Percentiles rank a stretch among this genome's conserved stretches.
These are phyloP conservation scores for Phytophthora nicotianae DNA, from an alignment of 352 stramenopile genomes.

Conservation along the genomic window DNA sequence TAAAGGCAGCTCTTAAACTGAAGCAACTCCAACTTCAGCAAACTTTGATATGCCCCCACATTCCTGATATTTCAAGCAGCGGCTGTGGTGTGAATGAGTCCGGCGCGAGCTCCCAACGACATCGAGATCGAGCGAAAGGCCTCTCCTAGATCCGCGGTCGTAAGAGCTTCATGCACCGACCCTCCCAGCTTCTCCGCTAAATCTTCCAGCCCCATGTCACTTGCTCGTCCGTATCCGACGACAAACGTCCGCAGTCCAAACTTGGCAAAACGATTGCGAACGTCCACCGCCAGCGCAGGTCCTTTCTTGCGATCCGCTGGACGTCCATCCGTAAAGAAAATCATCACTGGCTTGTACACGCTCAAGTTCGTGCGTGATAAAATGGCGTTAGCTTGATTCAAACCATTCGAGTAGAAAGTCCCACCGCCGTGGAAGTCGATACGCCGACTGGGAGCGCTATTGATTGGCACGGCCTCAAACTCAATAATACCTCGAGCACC, in stretches of 20 bases:
- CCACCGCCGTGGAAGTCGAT: constrained; percentile 38
- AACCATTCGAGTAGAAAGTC: constrained; percentile 42
- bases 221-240: constrained; percentile 43
- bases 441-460: background rate
- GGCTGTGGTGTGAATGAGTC: constrained; percentile 28
- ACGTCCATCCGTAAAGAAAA: constrained; percentile 57
- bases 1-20: too few relatives aligned
- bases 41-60: too few relatives aligned
- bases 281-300: constrained; percentile 27
- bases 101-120: constrained; percentile 42
- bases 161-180: constrained; percentile 32
- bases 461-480: constrained; percentile 31
- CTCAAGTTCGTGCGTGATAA: constrained; percentile 42
- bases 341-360: constrained; percentile 38
- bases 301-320: constrained; percentile 43
- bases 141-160: constrained; percentile 25
- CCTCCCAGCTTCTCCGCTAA: constrained; percentile 38
- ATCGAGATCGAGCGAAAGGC: constrained; percentile 48
- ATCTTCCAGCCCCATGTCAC: constrained; percentile 30
- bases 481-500: constrained; percentile 31
- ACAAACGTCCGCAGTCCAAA: constrained; percentile 36
- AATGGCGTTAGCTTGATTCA: constrained; percentile 37
- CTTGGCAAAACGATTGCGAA: constrained; percentile 31
- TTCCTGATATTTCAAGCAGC: constrained; percentile 2
- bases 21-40: too few relatives aligned